Conservation (phyloP, 371 early-diverging fungal genomes). For the Coemansia sp. region DNA sequence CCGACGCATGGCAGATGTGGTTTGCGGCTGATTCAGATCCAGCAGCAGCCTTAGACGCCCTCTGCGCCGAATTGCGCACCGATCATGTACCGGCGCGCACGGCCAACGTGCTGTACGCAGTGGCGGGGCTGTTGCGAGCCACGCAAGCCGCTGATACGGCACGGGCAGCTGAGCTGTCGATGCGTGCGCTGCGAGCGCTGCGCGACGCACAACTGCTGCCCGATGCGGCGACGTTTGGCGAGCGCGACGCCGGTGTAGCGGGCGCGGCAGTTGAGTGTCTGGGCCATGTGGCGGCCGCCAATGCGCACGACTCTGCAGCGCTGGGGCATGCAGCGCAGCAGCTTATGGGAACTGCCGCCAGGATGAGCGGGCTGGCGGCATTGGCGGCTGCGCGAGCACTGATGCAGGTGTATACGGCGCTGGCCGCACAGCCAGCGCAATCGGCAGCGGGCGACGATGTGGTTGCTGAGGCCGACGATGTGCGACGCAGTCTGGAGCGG, state of each 20-base stretch:
- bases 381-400: slow-evolving; percentile 16
- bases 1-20: slow-evolving; percentile 33
- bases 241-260: slow-evolving; percentile 12
- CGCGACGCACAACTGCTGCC: slow-evolving; percentile 4
- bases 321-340: slow-evolving; percentile 19
- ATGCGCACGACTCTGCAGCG: slow-evolving; percentile 13
- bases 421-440: slow-evolving; percentile 10
- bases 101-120: slow-evolving; percentile 23
- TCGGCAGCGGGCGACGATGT: not conserved
- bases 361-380: not conserved
- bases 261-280: slow-evolving; percentile 32
- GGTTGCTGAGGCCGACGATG: slow-evolving; percentile 25
- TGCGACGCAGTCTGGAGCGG: slow-evolving; percentile 37
- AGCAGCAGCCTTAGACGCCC: not conserved
- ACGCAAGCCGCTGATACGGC: slow-evolving; percentile 9
- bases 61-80: not conserved
- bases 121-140: slow-evolving; percentile 22
- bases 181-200: slow-evolving; percentile 2
- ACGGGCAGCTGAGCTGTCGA: slow-evolving; percentile 22
- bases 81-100: slow-evolving; percentile 24
- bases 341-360: slow-evolving; percentile 17
- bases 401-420: slow-evolving; percentile 8
- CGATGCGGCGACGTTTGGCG: not conserved
- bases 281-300: slow-evolving; percentile 13
- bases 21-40: not conserved